Percentiles rank a stretch among this genome's conserved stretches.
phyloP scores from a whole-genome alignment of 2,329 filamentous ascomycete genomes.

The Monosporascus sp. region DNA sequence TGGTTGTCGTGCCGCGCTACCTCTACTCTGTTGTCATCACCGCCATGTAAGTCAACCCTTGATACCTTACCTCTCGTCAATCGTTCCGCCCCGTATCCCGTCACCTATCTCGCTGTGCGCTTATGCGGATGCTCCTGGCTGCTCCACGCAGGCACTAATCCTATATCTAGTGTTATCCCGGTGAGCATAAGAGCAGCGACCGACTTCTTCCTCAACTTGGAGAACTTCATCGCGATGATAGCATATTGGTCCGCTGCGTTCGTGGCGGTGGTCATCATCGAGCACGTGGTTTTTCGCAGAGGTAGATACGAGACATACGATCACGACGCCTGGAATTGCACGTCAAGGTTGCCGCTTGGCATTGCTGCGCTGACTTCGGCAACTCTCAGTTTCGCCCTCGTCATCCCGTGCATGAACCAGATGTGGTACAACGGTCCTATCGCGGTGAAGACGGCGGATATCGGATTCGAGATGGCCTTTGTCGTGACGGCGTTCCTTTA shows the following conservation, averaged over 20 bases:
- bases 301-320: slow-evolving; percentile 30
- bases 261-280: slow-evolving; percentile 40
- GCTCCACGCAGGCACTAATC: no score
- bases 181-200: slow-evolving; percentile 49
- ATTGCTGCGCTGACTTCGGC: slow-evolving; percentile 33
- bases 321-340: slow-evolving; percentile 31
- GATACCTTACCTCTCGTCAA: neutral
- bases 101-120: no score
- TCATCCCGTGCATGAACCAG: slow-evolving; percentile 56
- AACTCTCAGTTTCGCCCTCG: slow-evolving; percentile 35
- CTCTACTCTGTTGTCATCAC: slow-evolving; percentile 53
- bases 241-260: slow-evolving; percentile 55
- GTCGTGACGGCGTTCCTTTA: slow-evolving; percentile 39
- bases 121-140: no score
- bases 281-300: slow-evolving; percentile 32
- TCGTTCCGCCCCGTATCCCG: neutral
- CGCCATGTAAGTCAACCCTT: slow-evolving; percentile 30
- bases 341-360: slow-evolving; percentile 32
- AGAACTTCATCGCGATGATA: slow-evolving; percentile 52
- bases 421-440: slow-evolving; percentile 58
- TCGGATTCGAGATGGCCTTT: slow-evolving; percentile 61
- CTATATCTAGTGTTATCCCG: slow-evolving; percentile 40
- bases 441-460: slow-evolving; percentile 54
- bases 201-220: slow-evolving; percentile 51
- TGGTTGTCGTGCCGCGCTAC: slow-evolving; percentile 50